phyloP scores from a whole-genome alignment of 2,329 filamentous ascomycete genomes.

The Bipolaris cookei region DNA sequence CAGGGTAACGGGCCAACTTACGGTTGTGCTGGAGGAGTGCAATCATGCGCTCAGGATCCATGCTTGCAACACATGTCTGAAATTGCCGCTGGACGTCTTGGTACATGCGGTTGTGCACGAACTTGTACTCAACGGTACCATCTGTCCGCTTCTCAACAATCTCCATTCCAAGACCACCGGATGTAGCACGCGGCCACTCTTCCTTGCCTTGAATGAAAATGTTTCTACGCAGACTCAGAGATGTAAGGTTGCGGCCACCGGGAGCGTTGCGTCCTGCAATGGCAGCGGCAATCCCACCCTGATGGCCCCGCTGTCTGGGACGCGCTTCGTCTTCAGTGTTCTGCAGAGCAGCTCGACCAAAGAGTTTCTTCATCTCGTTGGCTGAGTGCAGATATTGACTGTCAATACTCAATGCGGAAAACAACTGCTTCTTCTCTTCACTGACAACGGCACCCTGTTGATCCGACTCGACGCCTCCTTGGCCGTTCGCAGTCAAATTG shows the following conservation, averaged over 20 bases:
- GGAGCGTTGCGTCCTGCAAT: conserved; percentile 63
- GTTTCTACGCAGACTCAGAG: conserved; percentile 76
- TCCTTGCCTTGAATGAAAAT: conserved; percentile 86
- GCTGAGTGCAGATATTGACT: conserved; percentile 79
- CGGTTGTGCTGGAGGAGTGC: conserved; percentile 72
- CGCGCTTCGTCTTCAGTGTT: conserved; percentile 59
- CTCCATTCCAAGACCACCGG: conserved; percentile 85
- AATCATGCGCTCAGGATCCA: conserved; percentile 85
- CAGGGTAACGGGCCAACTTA: conserved; percentile 35
- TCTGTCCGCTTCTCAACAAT: conserved; percentile 62
- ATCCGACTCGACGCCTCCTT: conserved; percentile 24
- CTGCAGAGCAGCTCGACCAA: conserved; percentile 69
- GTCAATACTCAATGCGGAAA: conserved; percentile 65
- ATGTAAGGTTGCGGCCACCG: conserved; percentile 67
- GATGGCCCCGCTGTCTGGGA: conserved; percentile 59
- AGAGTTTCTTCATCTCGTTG: conserved; percentile 87
- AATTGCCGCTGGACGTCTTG: conserved; percentile 77
- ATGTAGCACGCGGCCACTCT: conserved; percentile 80
- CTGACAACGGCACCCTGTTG: conserved; percentile 32
- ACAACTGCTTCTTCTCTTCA: conserved; percentile 56
- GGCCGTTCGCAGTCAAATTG: conserved; percentile 43
- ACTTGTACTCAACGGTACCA: conserved; percentile 75
- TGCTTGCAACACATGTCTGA: conserved; percentile 76
- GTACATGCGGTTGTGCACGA: conserved; percentile 77
- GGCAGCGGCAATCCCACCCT: conserved; percentile 65